Percentiles rank a stretch among this genome's conserved stretches.
phyloP scores from a whole-genome alignment of 805 yeast genomes.

The Cyberlindnera subsufficiens region DNA sequence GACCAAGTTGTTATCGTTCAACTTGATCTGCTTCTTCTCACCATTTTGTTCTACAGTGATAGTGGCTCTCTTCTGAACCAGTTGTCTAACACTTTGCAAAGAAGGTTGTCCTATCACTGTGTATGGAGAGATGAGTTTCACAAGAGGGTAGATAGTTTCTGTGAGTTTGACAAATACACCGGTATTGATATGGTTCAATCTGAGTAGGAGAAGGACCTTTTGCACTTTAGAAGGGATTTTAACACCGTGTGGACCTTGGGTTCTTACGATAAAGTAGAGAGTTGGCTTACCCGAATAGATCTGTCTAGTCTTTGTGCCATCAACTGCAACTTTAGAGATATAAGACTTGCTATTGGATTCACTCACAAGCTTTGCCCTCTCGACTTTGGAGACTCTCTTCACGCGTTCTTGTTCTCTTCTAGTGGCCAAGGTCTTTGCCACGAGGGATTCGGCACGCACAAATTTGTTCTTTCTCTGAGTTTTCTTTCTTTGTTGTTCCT shows the following conservation, averaged over 20 bases:
- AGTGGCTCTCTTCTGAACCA: constrained; percentile 73
- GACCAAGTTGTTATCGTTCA: constrained; percentile 70
- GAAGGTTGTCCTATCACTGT: constrained; percentile 71
- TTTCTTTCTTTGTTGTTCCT: constrained; percentile 38
- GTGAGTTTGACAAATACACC: constrained; percentile 71
- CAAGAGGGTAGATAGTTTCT: constrained; percentile 50
- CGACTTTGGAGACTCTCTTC: constrained; percentile 52
- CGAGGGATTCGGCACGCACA: constrained; percentile 69
- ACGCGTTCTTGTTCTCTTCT: constrained; percentile 66
- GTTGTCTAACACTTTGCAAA: constrained; percentile 61
- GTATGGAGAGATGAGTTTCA: constrained; percentile 67
- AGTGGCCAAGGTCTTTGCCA: constrained; percentile 57
- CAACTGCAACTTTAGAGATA: constrained; percentile 26
- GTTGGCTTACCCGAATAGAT: constrained; percentile 38
- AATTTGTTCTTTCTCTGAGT: constrained; percentile 44
- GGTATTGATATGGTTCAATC: constrained; percentile 53
- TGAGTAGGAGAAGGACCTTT: constrained; percentile 52
- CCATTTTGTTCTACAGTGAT: constrained; percentile 34
- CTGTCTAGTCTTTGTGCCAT: constrained; percentile 29
- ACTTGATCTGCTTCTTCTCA: constrained; percentile 35
- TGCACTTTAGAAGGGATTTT: constrained; percentile 60
- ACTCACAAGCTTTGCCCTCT: constrained; percentile 31
- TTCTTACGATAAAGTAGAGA: constrained; percentile 61
- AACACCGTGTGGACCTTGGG: constrained; percentile 58
- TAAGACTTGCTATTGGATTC: constrained; percentile 23